These are phyloP conservation scores for Rhizopus microsporus DNA, from an alignment of 371 early-diverging fungal genomes.

Conservation along the genomic window DNA sequence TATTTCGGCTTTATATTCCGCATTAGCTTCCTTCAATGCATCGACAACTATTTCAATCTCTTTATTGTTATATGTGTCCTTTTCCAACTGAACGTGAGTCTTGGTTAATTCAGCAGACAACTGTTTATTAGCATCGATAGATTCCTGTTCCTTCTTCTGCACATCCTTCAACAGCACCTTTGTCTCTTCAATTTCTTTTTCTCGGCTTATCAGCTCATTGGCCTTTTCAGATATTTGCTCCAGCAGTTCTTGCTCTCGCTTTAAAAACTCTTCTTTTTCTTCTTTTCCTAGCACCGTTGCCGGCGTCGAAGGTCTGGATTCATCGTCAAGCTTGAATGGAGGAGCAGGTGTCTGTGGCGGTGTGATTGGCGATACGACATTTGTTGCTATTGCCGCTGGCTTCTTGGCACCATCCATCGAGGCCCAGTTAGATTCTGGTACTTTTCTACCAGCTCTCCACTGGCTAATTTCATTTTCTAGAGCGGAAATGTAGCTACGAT, in stretches of 20 bases:
- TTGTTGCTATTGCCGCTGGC: constrained; percentile 11
- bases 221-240: constrained; percentile 90
- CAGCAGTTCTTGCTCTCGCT: constrained; percentile 90
- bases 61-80: constrained; percentile 82
- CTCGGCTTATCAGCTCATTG: constrained; percentile 55
- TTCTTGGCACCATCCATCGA: constrained; percentile 61
- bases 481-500: constrained; percentile 74
- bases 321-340: constrained; percentile 50
- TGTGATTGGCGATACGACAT: constrained; percentile 27
- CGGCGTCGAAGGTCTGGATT: constrained; percentile 79
- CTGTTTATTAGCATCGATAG: constrained; percentile 62
- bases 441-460: constrained; percentile 86
- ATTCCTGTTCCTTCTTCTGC: constrained; percentile 57
- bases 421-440: constrained; percentile 72
- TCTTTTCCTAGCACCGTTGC: constrained; percentile 77
- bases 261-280: constrained; percentile 92
- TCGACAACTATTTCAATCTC: constrained; percentile 84
- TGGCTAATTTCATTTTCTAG: constrained; percentile 83
- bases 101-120: constrained; percentile 68
- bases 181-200: constrained; percentile 55
- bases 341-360: constrained; percentile 47
- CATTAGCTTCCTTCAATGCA: constrained; percentile 80
- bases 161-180: constrained; percentile 65
- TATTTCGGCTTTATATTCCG: constrained; percentile 67
- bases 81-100: constrained; percentile 79